Base-by-base conservation (phyloP, 2,329 filamentous ascomycete genomes). In the Pestalotiopsis sp. region DNA sequence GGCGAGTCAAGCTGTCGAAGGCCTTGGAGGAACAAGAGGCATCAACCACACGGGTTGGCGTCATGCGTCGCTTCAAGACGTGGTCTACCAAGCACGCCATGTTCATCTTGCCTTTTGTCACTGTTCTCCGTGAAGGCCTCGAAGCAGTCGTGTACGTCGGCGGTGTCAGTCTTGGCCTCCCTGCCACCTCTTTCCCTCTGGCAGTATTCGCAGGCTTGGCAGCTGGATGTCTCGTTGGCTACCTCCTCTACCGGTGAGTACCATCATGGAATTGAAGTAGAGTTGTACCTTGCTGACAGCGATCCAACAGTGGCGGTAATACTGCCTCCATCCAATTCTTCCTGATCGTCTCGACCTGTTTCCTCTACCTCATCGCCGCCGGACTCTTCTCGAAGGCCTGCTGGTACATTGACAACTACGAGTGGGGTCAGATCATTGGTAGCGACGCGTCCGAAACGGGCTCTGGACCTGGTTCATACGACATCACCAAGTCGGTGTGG, bases 61-160 rank as follows among this genome's bases (percentile, higher is more conserved):
- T 78, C 17, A 76, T 76, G 3, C 76, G 75, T 26, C 81, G 82
- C 74, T 64, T 94, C 70, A 91, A 91, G 79, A 80, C 82, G 66
- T 92, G 88, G 81, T 80, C 84, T 22, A 91, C 94, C 78, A 94
- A 92, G 78, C 96, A 97, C 76, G 89, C 90, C 75, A 93, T 97
- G 91, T 96, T 97, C 77, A 79, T 93, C 59, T 82, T 97, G 66
- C 94, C 94, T 1, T 97, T 97, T 79, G 85, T 97, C 76, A 97
- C 94, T 0, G 91, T 96, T n/a, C 81, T 97, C 14, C 85, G 94
- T 44, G 94, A 97, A 78, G 94, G 94, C 2, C 87, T 97, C 38
- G 94, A 97, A 78, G 93, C 92, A 0, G 91, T 97, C 44, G 87
- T 97, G 26, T 97, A 97, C 78, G 89, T 97, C 65, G 93, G 92